phyloP scores from a whole-genome alignment of 192 early-diverging fungal species.

The Linnemannia elongata region DNA sequence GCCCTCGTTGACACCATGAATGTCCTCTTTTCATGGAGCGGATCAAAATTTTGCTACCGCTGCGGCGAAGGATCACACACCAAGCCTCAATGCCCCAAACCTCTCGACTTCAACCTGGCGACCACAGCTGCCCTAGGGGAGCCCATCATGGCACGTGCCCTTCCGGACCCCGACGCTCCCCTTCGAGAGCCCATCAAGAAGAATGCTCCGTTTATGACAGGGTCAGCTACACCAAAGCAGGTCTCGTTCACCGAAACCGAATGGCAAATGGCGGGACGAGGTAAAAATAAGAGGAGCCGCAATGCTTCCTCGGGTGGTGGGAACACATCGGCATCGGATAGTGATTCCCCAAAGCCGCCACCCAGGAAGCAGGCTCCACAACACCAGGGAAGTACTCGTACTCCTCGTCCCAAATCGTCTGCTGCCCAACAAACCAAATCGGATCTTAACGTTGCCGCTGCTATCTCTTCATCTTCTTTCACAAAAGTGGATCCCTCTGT shows the following conservation, averaged over 20 bases:
- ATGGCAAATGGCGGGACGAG: not conserved
- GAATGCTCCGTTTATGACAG: not conserved
- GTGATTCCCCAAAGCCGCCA: not conserved
- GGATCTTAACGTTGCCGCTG: not conserved
- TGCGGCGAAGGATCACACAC: not conserved
- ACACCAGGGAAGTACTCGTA: not conserved
- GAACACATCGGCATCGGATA: not conserved
- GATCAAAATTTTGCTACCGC: not conserved
- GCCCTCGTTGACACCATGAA: not conserved
- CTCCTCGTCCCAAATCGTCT: not conserved
- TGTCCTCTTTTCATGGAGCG: not conserved
- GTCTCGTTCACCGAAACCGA: not conserved
- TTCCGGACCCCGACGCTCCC: slow-evolving; percentile 1
- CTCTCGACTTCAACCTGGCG: not conserved
- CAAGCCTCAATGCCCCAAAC: not conserved
- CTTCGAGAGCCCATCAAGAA: not conserved
- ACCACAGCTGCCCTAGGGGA: not conserved
- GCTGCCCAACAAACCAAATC: not conserved
- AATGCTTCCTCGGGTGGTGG: not conserved
- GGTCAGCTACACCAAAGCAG: not conserved
- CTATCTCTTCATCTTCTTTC: too few relatives aligned
- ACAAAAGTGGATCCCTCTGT: not conserved
- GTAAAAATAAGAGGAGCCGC: not conserved
- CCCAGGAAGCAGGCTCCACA: not conserved
- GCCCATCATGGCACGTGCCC: not conserved